Percentiles rank a stretch among this genome's conserved stretches.
Conservation (phyloP, 1,284 basidiomycete species). For the Taiwanofungus camphoratus region DNA sequence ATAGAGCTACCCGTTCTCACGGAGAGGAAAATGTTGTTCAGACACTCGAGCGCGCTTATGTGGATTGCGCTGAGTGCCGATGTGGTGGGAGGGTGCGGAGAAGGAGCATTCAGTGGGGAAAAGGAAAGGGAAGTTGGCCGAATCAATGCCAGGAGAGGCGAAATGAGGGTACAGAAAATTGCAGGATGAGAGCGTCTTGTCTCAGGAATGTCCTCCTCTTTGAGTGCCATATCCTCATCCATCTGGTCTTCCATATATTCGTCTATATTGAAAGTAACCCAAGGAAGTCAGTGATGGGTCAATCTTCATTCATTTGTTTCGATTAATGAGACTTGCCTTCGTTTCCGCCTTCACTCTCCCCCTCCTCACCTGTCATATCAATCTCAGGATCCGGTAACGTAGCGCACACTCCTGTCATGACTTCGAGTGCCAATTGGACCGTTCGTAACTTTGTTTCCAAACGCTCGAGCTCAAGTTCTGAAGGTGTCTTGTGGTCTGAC, state of each 20-base stretch:
- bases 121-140: conserved; percentile 77
- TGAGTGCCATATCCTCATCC: conserved; percentile 31
- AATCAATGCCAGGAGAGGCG: conserved; percentile 60
- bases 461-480: conserved; percentile 66
- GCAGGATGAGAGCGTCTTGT: conserved; percentile 22
- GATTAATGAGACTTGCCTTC: conserved; percentile 16
- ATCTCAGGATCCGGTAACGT: conserved; percentile 71
- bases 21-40: conserved; percentile 87
- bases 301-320: neutral
- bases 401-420: conserved; percentile 85
- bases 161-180: conserved; percentile 46
- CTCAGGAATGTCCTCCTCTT: conserved; percentile 24
- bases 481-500: conserved; percentile 66
- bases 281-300: conserved; percentile 2
- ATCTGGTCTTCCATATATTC: conserved; percentile 32
- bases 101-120: conserved; percentile 61
- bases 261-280: conserved; percentile 18
- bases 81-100: conserved; percentile 80
- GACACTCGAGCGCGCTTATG: conserved; percentile 79
- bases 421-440: conserved; percentile 76
- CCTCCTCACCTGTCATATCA: conserved; percentile 29
- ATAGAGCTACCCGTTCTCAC: conserved; percentile 37
- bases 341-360: conserved; percentile 33
- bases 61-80: conserved; percentile 79
- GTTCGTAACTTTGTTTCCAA: conserved; percentile 72